Evolutionary conservation across 192 early-diverging fungal species (phyloP).

Genomic region (Chytriomyces hyalinus): DNA sequence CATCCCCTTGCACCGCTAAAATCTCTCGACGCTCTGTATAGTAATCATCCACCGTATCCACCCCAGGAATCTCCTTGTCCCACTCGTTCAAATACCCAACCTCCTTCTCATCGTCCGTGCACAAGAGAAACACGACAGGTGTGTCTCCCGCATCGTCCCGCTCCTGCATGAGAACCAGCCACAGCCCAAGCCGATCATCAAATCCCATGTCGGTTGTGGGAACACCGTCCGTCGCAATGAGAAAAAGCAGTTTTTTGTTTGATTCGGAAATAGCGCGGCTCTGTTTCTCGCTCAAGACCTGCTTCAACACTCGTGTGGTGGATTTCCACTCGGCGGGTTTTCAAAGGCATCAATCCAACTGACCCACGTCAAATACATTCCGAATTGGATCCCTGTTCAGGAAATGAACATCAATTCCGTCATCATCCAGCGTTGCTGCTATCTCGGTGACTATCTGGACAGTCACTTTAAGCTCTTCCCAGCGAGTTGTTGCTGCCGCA

Average conservation of each 20-base stretch:
- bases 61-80: constrained; percentile 16
- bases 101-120: constrained; percentile 28
- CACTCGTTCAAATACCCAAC: constrained; percentile 27
- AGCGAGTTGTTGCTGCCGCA: constrained; percentile 16
- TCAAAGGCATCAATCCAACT: constrained; percentile 1
- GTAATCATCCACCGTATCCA: constrained; percentile 27
- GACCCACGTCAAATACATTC: neutral
- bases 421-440: constrained; percentile 22
- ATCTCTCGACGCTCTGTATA: constrained; percentile 22
- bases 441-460: constrained; percentile 26
- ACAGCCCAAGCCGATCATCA: neutral
- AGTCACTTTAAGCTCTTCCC: constrained; percentile 35
- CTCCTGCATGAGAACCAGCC: constrained; percentile 13
- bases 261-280: neutral
- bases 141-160: neutral
- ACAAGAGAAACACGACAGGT: constrained; percentile 10
- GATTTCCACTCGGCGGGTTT: neutral
- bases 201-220: constrained; percentile 8
- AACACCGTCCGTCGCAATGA: constrained; percentile 29
- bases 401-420: constrained; percentile 35
- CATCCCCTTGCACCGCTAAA: constrained; percentile 6
- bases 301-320: constrained; percentile 5
- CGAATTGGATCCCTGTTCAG: constrained; percentile 24
- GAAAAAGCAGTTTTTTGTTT: constrained; percentile 18
- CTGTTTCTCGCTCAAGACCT: constrained; percentile 17